Conservation (phyloP, 768 basidiomycete species). For the Hirschioporus abietinus region DNA sequence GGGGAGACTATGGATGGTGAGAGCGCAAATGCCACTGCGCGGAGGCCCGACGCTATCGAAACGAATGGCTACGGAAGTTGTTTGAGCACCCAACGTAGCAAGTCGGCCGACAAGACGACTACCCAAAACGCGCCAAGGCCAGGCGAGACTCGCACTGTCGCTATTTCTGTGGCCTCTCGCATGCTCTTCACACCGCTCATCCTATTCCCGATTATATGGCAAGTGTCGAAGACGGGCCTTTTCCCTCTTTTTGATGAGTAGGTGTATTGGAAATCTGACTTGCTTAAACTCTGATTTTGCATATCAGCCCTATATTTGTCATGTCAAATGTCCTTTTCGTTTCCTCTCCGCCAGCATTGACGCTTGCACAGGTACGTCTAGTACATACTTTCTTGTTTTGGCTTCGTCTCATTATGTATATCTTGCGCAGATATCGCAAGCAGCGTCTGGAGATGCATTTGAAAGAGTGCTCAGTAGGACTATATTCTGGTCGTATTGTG, state of each 20-base stretch:
- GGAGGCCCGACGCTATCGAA: conserved; percentile 9
- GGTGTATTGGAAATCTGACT: conserved; percentile 25
- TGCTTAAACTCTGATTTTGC: conserved; percentile 9
- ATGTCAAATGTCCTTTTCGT: conserved; percentile 83
- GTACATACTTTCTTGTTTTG: background rate
- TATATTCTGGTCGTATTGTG: conserved; percentile 89
- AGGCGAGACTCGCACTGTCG: conserved; percentile 79
- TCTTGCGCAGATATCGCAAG: conserved; percentile 65
- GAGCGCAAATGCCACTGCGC: background rate
- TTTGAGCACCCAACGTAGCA: conserved; percentile 35
- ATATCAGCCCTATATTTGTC: conserved; percentile 74
- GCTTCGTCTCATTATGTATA: background rate
- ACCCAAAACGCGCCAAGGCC: conserved; percentile 20
- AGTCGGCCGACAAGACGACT: background rate
- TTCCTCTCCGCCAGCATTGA: conserved; percentile 75
- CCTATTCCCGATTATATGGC: conserved; percentile 69
- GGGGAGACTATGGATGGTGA: background rate
- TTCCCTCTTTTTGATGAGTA: conserved; percentile 72
- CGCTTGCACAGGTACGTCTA: conserved; percentile 47
- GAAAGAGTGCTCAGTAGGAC: conserved; percentile 88
- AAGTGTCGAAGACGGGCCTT: conserved; percentile 52
- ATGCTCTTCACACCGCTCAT: conserved; percentile 84
- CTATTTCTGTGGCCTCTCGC: conserved; percentile 70
- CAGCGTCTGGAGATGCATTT: conserved; percentile 81
- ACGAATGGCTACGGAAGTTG: conserved; percentile 28